Evolutionary conservation across 352 stramenopile genomes (phyloP), one percentile per base, ranked within the genome.

Genomic region (Globisporangium mamillatum): DNA sequence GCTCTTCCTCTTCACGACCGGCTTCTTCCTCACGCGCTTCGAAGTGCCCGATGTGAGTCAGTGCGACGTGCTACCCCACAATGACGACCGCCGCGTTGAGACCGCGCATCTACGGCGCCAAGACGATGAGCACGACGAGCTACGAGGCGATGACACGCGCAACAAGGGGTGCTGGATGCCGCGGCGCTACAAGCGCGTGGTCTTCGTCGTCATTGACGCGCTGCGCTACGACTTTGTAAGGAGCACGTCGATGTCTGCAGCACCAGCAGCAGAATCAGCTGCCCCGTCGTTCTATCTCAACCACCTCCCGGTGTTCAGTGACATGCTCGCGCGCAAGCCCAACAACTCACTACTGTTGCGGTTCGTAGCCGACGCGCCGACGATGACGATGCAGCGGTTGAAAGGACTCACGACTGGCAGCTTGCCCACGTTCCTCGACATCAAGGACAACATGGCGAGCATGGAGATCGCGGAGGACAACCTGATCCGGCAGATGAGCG

Each of bases 391-490:
- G 91, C 97, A 99, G 76, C 84, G 97, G 4, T 84, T 99, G 8
- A 99, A 99, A 75, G 97, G 95, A 1, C 77, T 99, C 36, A 99
- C 96, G 36, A 99, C 97, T 0, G 97, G 97, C 41, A 95, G 89
- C n/a, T 76, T 99, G 27, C 97, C 97, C 22, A 99, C 97, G 8
- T 99, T 99, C 81, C 84, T 98, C 36, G 97, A 99, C 72, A 98
- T 99, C 73, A 93, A 94, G 62, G 84, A 97, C 61, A 98, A 98
- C 72, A 96, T 98, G 78, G 85, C 90, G 64, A 92, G 92, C 70
- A 88, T 73, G 68, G 88, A 87, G 60, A 96, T 99, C 65, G 88
- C 92, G 10, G 97, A 99, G 77, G 97, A 99, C 89, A 99, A 98
- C 66, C 93, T 98, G 78, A 77, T 99, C 32, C 71, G 92, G 54